Percentiles rank a stretch among this genome's conserved stretches.
Evolutionary conservation across 345 rosid species (phyloP).

Genomic region (Erodium maritimum): DNA sequence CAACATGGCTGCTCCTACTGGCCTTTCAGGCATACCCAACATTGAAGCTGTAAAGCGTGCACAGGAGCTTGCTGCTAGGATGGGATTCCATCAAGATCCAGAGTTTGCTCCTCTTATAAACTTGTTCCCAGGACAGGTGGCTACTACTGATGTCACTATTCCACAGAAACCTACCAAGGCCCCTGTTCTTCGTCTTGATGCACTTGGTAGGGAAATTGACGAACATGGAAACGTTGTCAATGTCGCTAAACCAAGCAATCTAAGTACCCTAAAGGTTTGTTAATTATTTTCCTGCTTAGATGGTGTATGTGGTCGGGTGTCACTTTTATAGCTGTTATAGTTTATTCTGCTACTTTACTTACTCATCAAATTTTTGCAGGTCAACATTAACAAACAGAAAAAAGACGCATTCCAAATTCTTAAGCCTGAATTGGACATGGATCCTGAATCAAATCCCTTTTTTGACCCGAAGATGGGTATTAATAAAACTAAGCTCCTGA

Average conservation of each 20-base stretch:
- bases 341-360: background rate
- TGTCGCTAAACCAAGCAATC: slow-evolving; percentile 75
- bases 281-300: background rate
- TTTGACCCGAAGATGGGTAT: slow-evolving; percentile 81
- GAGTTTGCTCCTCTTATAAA: slow-evolving; percentile 61
- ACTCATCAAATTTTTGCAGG: slow-evolving; percentile 34
- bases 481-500: slow-evolving; percentile 62
- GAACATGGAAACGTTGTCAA: slow-evolving; percentile 88
- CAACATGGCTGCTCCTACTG: slow-evolving; percentile 21
- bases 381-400: slow-evolving; percentile 93
- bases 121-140: slow-evolving; percentile 59
- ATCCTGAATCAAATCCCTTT: slow-evolving; percentile 71
- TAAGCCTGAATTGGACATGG: slow-evolving; percentile 79
- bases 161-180: slow-evolving; percentile 78
- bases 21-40: slow-evolving; percentile 32
- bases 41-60: slow-evolving; percentile 87
- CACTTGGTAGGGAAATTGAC: slow-evolving; percentile 93
- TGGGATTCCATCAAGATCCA: slow-evolving; percentile 81
- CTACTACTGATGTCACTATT: slow-evolving; percentile 39
- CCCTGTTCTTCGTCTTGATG: slow-evolving; percentile 85
- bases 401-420: slow-evolving; percentile 94
- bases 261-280: slow-evolving; percentile 88
- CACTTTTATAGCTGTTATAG: slow-evolving; percentile 9
- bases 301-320: background rate
- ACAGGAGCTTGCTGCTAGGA: slow-evolving; percentile 74